Base-by-base conservation (phyloP, 768 basidiomycete genomes). In the Russula sp. region DNA sequence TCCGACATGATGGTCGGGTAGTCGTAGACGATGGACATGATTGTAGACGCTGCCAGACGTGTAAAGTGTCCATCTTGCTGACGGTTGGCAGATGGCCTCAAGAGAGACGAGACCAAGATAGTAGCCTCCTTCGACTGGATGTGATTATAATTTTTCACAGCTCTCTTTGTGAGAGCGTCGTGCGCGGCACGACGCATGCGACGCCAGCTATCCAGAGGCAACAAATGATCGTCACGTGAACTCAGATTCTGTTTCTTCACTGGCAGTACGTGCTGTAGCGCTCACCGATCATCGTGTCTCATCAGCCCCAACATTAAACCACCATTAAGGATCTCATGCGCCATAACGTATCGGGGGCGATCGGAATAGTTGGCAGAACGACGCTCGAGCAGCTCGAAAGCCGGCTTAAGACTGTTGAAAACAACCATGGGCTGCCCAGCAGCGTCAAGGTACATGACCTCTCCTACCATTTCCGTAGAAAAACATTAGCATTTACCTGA, bases 111-210 rank as follows among this genome's bases (percentile, higher is more conserved):
- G 14, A 66, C 61, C 34, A 76, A 67, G 5, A 73, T 40, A 11
- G 69, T 65, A 26, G 76, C 71, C 65, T 76, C 76, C 32, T 62
- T 67, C n/a, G 61, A 53, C 58, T 74, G 73, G 30, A 71, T 56
- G 1, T 69, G 62, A 28, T 72, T 51, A 62, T 70, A 76, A 28
- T 64, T 50, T 36, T 48, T 57, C 1, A 70, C 64, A 3, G 63
- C 63, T 14, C 65, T 59, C 42, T 71, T 70, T 59, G 67, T 72
- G 38, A 77, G 70, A 5, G 72, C 71, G 53, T 74, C 75, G 52
- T 76, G 73, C 2, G 71, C 71, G 4, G 73, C 72, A 10, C 73
- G 70, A 32, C 74, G 72, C 70, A 75, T 71, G 8, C 73, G 66
- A 22, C 74, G 69, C 73, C 74, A 76, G 24, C 75, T 76, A 62